A percentile compares a stretch with the other conserved stretches of the same genome.
Conservation (phyloP, 2,329 filamentous ascomycete species). For the Fusarium oligoseptatum region DNA sequence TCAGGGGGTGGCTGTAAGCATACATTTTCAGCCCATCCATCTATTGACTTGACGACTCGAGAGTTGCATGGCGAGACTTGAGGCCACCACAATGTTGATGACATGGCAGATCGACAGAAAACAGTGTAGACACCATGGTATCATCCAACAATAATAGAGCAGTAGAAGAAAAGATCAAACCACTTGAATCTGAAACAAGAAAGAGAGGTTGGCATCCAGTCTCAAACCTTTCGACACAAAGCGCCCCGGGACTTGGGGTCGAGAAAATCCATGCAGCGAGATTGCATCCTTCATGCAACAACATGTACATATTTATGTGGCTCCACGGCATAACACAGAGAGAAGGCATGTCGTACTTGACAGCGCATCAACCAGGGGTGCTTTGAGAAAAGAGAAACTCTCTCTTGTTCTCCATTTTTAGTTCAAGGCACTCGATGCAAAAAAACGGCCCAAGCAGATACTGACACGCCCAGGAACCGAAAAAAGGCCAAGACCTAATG, state of each 20-base stretch:
- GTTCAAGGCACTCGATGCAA: background rate
- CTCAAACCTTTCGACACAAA: conserved; percentile 12
- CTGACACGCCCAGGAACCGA: conserved; percentile 26
- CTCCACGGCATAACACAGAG: conserved; percentile 42
- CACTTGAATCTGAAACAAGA: conserved; percentile 31
- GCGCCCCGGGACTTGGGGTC: conserved; percentile 8
- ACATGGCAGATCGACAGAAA: conserved; percentile 14
- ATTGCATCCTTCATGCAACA: conserved; percentile 36
- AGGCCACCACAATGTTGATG: conserved; percentile 22
- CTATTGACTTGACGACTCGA: too few species aligned
- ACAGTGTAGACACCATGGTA: too few species aligned
- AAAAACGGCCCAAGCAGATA: conserved; percentile 28
- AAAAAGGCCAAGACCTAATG: background rate
- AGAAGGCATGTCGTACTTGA: conserved; percentile 39
- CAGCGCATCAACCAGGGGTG: conserved; percentile 40
- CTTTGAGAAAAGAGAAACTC: background rate
- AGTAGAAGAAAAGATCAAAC: background rate
- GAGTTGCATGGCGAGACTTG: conserved; percentile 3
- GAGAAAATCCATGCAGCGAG: conserved; percentile 18
- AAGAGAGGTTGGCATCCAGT: background rate
- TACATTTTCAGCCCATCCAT: background rate
- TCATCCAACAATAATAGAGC: too few species aligned
- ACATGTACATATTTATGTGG: conserved; percentile 40
- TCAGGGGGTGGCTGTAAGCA: conserved; percentile 37
- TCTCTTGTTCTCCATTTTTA: background rate